Percentiles rank a stretch among this genome's conserved stretches.
Evolutionary conservation across 768 basidiomycete species (phyloP).

Genomic region (Tricholoma terreum): DNA sequence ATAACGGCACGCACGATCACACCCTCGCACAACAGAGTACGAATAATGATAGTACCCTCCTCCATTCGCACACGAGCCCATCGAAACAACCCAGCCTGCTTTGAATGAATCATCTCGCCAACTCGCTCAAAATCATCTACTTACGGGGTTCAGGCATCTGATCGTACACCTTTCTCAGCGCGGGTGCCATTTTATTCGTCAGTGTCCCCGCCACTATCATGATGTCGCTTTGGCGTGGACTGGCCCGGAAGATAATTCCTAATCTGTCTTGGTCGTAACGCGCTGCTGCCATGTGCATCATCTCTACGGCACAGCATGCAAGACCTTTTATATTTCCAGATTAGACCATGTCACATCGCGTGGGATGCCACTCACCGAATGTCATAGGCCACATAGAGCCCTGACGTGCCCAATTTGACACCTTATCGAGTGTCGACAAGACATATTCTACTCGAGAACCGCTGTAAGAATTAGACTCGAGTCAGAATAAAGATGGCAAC

Average conservation of each 20-base stretch:
- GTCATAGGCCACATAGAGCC: slow-evolving; percentile 99
- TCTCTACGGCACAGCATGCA: slow-evolving; percentile 98
- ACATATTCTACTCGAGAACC: slow-evolving; percentile 78
- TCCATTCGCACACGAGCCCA: slow-evolving; percentile 99
- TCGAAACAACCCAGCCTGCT: slow-evolving; percentile 95
- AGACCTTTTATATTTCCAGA: slow-evolving; percentile 53
- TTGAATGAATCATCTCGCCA: background rate
- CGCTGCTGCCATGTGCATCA: slow-evolving; percentile 99
- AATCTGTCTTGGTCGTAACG: slow-evolving; percentile 98
- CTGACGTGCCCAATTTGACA: slow-evolving; percentile 96
- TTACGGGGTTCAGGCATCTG: slow-evolving; percentile 97
- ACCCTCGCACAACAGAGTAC: slow-evolving; percentile 97
- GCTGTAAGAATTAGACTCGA: background rate
- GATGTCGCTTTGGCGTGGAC: slow-evolving; percentile 93
- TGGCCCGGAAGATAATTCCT: slow-evolving; percentile 98
- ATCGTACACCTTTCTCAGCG: slow-evolving; percentile 92
- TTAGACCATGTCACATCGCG: background rate
- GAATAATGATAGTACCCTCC: slow-evolving; percentile 98
- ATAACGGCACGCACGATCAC: slow-evolving; percentile 68
- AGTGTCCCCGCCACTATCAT: slow-evolving; percentile 99
- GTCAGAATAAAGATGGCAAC: slow-evolving; percentile 17
- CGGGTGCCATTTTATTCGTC: slow-evolving; percentile 99
- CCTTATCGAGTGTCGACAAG: slow-evolving; percentile 91
- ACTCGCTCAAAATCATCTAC: slow-evolving; percentile 24
- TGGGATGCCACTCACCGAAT: slow-evolving; percentile 50